phyloP scores from a whole-genome alignment of 2,329 filamentous ascomycete genomes.

The Diaporthe sp. region DNA sequence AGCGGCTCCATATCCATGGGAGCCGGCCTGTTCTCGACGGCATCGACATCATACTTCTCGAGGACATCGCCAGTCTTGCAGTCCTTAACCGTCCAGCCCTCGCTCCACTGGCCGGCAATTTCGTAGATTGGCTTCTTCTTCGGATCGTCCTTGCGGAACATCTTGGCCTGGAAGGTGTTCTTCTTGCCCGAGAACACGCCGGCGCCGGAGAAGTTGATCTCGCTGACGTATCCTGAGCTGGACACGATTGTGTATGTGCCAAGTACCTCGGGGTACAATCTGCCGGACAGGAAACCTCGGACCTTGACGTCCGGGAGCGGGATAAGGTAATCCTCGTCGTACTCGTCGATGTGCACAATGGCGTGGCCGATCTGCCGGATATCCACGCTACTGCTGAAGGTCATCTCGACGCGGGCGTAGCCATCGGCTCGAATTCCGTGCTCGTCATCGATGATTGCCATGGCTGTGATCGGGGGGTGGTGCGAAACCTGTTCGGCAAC shows the following conservation, averaged over 20 bases:
- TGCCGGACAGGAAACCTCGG: constrained; percentile 60
- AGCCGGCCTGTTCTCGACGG: constrained; percentile 47
- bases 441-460: constrained; percentile 59
- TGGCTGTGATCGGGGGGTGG: constrained; percentile 66
- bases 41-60: constrained; percentile 54
- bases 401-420: constrained; percentile 65
- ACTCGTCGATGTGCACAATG: constrained; percentile 61
- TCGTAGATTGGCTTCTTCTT: constrained; percentile 53
- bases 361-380: constrained; percentile 65
- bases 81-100: constrained; percentile 54
- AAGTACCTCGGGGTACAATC: constrained; percentile 62
- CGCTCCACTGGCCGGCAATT: constrained; percentile 57
- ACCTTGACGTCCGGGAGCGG: constrained; percentile 62
- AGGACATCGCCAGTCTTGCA: constrained; percentile 48
- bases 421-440: constrained; percentile 62
- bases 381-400: constrained; percentile 62
- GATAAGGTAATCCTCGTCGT: constrained; percentile 62
- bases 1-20: constrained; percentile 60
- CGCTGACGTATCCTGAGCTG: constrained; percentile 58
- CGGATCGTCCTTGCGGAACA: constrained; percentile 54
- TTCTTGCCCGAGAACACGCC: constrained; percentile 59
- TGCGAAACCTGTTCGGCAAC: constrained; percentile 65
- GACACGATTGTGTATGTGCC: constrained; percentile 60
- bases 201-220: constrained; percentile 60
- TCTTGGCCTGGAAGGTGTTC: constrained; percentile 59